phyloP scores from a whole-genome alignment of 2,329 filamentous ascomycete species.

The Didymellaceae sp. region DNA sequence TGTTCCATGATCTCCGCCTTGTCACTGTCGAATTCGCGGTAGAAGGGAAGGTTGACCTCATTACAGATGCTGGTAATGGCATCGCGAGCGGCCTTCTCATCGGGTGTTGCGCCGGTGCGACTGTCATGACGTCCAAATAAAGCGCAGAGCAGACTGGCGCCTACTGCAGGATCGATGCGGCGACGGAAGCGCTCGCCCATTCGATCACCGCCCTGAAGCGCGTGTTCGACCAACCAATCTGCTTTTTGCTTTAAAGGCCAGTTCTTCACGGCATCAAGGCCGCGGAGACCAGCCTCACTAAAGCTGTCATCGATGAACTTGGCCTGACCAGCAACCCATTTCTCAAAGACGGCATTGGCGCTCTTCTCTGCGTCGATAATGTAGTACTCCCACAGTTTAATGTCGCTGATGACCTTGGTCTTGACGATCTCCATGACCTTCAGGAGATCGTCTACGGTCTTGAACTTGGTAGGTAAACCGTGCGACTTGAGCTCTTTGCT shows the following conservation, averaged over 20 bases:
- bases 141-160: constrained; percentile 71
- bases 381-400: constrained; percentile 94
- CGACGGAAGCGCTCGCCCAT: constrained; percentile 83
- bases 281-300: constrained; percentile 55
- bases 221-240: constrained; percentile 71
- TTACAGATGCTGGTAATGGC: constrained; percentile 71
- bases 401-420: constrained; percentile 74
- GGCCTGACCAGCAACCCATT: constrained; percentile 71
- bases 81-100: constrained; percentile 59
- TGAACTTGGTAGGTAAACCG: constrained; percentile 77
- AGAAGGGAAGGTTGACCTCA: constrained; percentile 84
- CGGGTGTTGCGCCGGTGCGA: constrained; percentile 57
- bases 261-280: constrained; percentile 60
- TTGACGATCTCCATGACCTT: constrained; percentile 86
- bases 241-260: constrained; percentile 67
- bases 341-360: constrained; percentile 69
- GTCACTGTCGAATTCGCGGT: constrained; percentile 90
- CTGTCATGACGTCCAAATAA: constrained; percentile 73
- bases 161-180: constrained; percentile 70
- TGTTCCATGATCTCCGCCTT: constrained; percentile 84
- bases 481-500: constrained; percentile 67
- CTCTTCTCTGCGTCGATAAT: constrained; percentile 79
- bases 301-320: constrained; percentile 62
- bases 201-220: constrained; percentile 72
- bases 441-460: constrained; percentile 73